Percentiles rank a stretch among this genome's conserved stretches.
These are phyloP conservation scores for Pleurotus eryngii DNA, from an alignment of 768 basidiomycete genomes.

Conservation along the genomic window DNA sequence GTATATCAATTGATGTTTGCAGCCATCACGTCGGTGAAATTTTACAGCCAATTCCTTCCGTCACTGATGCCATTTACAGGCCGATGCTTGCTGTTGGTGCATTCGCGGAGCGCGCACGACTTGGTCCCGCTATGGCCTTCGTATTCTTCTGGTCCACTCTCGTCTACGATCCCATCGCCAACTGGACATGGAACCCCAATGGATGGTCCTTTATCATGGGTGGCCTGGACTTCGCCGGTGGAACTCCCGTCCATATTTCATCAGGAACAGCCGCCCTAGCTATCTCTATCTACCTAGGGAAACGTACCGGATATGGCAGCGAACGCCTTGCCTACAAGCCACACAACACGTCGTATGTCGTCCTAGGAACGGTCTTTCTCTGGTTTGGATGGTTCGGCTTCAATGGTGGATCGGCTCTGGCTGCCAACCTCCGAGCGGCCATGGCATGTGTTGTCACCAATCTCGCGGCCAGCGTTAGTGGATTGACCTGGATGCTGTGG, in stretches of 20 bases:
- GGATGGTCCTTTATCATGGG: conserved; percentile 77
- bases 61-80: conserved; percentile 30
- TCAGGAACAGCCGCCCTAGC: conserved; percentile 91
- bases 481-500: conserved; percentile 91
- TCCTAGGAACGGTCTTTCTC: conserved; percentile 88
- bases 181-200: conserved; percentile 92
- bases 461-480: conserved; percentile 82
- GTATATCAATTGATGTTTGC: conserved; percentile 93
- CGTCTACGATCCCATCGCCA: conserved; percentile 92
- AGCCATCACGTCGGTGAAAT: conserved; percentile 64
- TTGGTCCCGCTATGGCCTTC: conserved; percentile 86
- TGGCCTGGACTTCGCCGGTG: conserved; percentile 90
- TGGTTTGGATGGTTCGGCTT: conserved; percentile 98
- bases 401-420: conserved; percentile 89
- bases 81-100: conserved; percentile 91
- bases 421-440: conserved; percentile 83
- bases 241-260: conserved; percentile 95
- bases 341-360: conserved; percentile 91
- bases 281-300: conserved; percentile 88
- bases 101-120: conserved; percentile 82
- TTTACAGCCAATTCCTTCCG: not conserved
- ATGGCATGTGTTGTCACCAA: conserved; percentile 94
- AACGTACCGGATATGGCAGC: conserved; percentile 88
- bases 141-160: conserved; percentile 86
- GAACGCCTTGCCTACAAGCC: conserved; percentile 89